These are phyloP conservation scores for Haplosporangium sp. DNA, from an alignment of 371 early-diverging fungal species.

Conservation along the genomic window DNA sequence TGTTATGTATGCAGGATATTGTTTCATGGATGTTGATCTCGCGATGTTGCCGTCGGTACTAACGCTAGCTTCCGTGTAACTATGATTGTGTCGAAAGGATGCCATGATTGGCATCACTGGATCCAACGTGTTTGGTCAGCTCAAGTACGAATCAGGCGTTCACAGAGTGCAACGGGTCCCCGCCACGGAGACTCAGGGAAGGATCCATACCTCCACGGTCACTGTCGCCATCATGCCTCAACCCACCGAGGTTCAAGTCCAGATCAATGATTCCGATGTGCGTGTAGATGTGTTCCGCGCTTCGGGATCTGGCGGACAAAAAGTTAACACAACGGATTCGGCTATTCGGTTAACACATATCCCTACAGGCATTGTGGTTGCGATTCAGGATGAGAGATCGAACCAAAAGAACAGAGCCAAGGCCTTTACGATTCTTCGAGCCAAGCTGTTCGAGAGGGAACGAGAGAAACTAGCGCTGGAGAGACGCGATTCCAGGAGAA, in stretches of 20 bases:
- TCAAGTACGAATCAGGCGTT: slow-evolving; percentile 87
- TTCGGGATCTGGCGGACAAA: slow-evolving; percentile 89
- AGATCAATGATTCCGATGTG: slow-evolving; percentile 76
- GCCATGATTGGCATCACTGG: slow-evolving; percentile 75
- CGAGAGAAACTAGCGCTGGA: slow-evolving; percentile 65
- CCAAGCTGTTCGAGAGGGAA: slow-evolving; percentile 83
- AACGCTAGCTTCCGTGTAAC: background rate
- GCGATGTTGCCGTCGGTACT: background rate
- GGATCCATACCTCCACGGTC: slow-evolving; percentile 88
- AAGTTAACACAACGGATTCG: slow-evolving; percentile 96
- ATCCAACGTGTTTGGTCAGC: slow-evolving; percentile 74
- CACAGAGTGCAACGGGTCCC: slow-evolving; percentile 90
- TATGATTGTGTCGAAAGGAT: slow-evolving; percentile 53
- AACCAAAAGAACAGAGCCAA: slow-evolving; percentile 92
- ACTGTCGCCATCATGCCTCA: slow-evolving; percentile 89
- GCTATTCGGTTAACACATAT: slow-evolving; percentile 95
- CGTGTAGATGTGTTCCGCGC: slow-evolving; percentile 83
- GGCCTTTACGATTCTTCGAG: slow-evolving; percentile 86
- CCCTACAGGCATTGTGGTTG: slow-evolving; percentile 89
- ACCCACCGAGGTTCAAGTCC: slow-evolving; percentile 78
- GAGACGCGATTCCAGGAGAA: slow-evolving; percentile 72
- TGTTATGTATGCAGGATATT: background rate
- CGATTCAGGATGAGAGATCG: slow-evolving; percentile 92
- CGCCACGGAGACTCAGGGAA: slow-evolving; percentile 83
- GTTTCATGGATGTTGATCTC: background rate